Base-by-base conservation (phyloP, 2,329 filamentous ascomycete species). In the Pyrenochaeta sp. region DNA sequence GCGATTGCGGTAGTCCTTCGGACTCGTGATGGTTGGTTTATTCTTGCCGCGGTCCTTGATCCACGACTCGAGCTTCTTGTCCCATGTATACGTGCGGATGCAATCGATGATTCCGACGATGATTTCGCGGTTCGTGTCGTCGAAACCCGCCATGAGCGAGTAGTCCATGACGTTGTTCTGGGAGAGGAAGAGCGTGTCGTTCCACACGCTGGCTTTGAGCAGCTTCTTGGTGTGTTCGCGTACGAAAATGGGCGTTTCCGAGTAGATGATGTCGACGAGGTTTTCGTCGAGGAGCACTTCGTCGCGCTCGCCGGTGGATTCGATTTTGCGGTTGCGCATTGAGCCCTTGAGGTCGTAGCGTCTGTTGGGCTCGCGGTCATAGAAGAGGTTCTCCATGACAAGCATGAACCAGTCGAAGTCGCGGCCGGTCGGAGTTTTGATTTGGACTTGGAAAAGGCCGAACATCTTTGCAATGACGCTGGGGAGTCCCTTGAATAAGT, bases 31-130 rank as follows among this genome's bases (percentile, higher is more conserved):
- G 0, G 94, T 99, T 7, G 95, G 95, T 50, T 90, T 83, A 59
- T 86, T 87, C 71, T 86, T 86, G 62, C 95, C 94, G 26, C 93
- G 88, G 66, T 97, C 92, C 73, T 99, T 99, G 81, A 99, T 96
- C 94, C 94, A 99, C 41, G 88, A 94, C 75, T 99, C 94, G n/a
- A 99, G 82, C 69, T 96, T 96, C 80, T 99, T 99, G 77, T 99
- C 94, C 91, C 94, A 99, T 0, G 94, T 99, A 68, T 97, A 99
- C 0, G 94, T 99, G 41, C 94, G 85, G 57, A 99, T 97, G 69
- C 94, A 97, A 70, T 99, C 72, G 54, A 99, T 97, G 63, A 99
- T 97, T 4, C 94, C 94, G 2, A 99, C 92, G 10, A 97, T 90
- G 10, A 99, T 83, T 73, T 99, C 93, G 62, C 93, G 92, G 52